Conservation (phyloP, 2,329 filamentous ascomycete genomes). For the Penicillium sp. region DNA sequence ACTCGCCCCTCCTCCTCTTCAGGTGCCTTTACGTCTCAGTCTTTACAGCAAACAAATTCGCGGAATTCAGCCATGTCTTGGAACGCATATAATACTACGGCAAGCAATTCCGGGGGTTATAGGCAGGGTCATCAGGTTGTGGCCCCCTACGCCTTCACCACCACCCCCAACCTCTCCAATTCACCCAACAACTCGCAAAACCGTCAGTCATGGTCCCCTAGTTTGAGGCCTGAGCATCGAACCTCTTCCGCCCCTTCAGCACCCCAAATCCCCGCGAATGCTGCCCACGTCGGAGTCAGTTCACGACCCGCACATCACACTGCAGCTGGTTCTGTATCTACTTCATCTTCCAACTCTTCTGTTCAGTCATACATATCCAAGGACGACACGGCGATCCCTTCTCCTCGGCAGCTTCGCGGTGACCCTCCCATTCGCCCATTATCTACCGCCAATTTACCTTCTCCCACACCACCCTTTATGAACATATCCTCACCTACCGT, state of each 20-base stretch:
- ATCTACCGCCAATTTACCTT: conserved; percentile 56
- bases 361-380: conserved; percentile 50
- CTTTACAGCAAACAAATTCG: conserved; percentile 44
- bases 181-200: conserved; percentile 54
- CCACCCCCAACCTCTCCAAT: conserved; percentile 68
- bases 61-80: conserved; percentile 47
- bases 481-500: conserved; percentile 55
- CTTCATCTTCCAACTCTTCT: conserved; percentile 57
- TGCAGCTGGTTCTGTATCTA: conserved; percentile 60
- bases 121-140: conserved; percentile 63
- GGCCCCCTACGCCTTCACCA: conserved; percentile 77
- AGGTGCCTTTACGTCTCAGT: conserved; percentile 56
- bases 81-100: conserved; percentile 47
- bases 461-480: conserved; percentile 61
- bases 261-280: conserved; percentile 44
- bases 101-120: conserved; percentile 50
- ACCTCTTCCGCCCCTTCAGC: conserved; percentile 58
- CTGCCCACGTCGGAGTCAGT: conserved; percentile 36
- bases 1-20: conserved; percentile 70
- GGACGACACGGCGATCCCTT: conserved; percentile 54
- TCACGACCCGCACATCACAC: conserved; percentile 49
- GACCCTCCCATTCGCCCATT: conserved; percentile 47
- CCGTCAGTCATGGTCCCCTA: conserved; percentile 59
- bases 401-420: conserved; percentile 44
- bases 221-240: conserved; percentile 61